Percentiles rank a stretch among this genome's conserved stretches.
These are phyloP conservation scores for Pleurotus ostreatus DNA, from an alignment of 768 basidiomycete species.

Conservation along the genomic window DNA sequence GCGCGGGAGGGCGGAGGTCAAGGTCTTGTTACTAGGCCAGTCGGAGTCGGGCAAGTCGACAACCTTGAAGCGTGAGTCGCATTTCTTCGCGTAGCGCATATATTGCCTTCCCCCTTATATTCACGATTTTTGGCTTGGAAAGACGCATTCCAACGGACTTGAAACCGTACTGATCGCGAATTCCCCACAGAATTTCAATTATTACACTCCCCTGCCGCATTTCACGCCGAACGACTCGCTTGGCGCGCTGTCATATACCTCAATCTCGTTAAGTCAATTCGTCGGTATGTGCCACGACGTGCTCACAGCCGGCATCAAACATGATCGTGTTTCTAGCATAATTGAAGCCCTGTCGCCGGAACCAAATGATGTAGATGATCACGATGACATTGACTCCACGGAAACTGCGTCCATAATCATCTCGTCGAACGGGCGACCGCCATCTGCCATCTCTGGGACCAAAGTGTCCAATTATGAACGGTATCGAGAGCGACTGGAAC, in stretches of 20 bases:
- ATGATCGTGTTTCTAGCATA: conserved; percentile 42
- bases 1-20: conserved; percentile 56
- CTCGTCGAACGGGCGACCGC: conserved; percentile 43
- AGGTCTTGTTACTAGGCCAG: conserved; percentile 79
- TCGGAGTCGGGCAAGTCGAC: conserved; percentile 90
- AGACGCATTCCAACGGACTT: not conserved
- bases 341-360: conserved; percentile 72
- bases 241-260: conserved; percentile 89
- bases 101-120: not conserved
- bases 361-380: conserved; percentile 52
- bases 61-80: conserved; percentile 77
- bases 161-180: conserved; percentile 8
- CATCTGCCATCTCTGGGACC: conserved; percentile 46
- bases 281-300: conserved; percentile 42
- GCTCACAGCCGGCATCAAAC: conserved; percentile 14
- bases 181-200: conserved; percentile 71
- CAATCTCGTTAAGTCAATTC: conserved; percentile 80
- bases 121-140: not conserved
- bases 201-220: conserved; percentile 70
- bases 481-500: conserved; percentile 61
- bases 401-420: conserved; percentile 53
- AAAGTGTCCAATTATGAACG: conserved; percentile 56
- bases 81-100: conserved; percentile 1
- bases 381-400: conserved; percentile 47
- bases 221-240: conserved; percentile 75